phyloP scores from a whole-genome alignment of 2,329 filamentous ascomycete genomes.

The Fusarium sp. region DNA sequence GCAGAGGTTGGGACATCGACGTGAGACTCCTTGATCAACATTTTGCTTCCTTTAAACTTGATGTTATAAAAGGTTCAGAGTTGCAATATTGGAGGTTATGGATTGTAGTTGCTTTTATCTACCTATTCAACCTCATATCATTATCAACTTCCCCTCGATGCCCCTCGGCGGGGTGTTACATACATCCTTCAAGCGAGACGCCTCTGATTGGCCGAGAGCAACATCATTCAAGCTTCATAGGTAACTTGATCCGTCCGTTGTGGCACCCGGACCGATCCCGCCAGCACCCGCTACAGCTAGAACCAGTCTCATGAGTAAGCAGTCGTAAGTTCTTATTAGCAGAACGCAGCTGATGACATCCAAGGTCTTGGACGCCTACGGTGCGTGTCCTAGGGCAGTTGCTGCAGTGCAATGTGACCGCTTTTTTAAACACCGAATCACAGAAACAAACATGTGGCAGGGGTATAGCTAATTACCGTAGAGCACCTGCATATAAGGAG shows the following conservation, averaged over 20 bases:
- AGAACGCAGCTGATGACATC: neutral
- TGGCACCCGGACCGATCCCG: constrained; percentile 25
- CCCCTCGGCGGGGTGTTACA: constrained; percentile 35
- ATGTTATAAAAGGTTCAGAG: neutral
- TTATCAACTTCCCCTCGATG: constrained; percentile 26
- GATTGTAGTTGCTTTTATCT: neutral
- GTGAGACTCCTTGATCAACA: constrained; percentile 65
- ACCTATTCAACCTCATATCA: constrained; percentile 22
- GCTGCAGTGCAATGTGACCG: constrained; percentile 15
- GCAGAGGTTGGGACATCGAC: constrained; percentile 60
- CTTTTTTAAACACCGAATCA: constrained; percentile 12
- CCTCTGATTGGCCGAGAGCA: constrained; percentile 20
- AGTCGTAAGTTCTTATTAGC: neutral
- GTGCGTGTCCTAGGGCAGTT: neutral
- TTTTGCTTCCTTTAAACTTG: constrained; percentile 38
- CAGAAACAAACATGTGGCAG: constrained; percentile 15
- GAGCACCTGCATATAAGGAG: constrained; percentile 20
- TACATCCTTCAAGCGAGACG: constrained; percentile 3
- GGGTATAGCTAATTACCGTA: constrained; percentile 12
- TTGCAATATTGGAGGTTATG: neutral
- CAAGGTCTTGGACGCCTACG: neutral
- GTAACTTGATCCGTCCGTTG: constrained; percentile 13
- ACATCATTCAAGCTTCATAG: constrained; percentile 25
- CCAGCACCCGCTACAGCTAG: neutral
- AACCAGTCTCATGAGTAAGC: neutral